Evolutionary conservation across 2,329 filamentous ascomycete species (phyloP), one percentile per base, ranked within the genome.

Genomic region (Phialophora tarda): DNA sequence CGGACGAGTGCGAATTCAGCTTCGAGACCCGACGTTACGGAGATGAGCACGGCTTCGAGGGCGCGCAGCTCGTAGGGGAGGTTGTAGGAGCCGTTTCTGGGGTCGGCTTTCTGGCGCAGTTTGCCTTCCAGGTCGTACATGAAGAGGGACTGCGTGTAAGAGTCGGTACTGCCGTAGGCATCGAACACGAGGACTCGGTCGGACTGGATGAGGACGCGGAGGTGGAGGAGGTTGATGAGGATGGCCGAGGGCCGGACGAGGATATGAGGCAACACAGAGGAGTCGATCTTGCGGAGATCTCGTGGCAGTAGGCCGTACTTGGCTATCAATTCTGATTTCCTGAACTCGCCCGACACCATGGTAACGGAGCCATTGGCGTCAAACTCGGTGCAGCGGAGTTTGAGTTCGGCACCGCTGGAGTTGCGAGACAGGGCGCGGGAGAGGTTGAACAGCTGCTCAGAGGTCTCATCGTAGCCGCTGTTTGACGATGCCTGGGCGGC

Each of bases 41-140:
- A 96, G 69, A 97, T 95, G 66, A 99, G 83, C 12, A 98, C 93
- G 0, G 95, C 92, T 84, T 99, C 95, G 21, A 99, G 86, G 4
- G 95, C 95, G 30, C 95, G 90, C 78, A 98, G 97, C 78, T 99
- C 95, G 78, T 99, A 99, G 0, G 95, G 92, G 4, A 99, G 84
- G 61, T 74, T 70, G 58, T 64, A 66, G 8, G 67, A 68, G 28
- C 60, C 82, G 76, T 66, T 88, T 23, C 65, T 59, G 1, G 71
- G 69, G 50, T 72, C 68, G 5, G 69, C 41, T 77, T 93, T 94
- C 75, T 97, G 92, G 69, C 92, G 89, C 53, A 99, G 83, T 76
- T 96, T 97, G 12, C 92, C 92, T 77, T 98, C 93, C 23, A 99
- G 82, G 75, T 98, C 95, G 79, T 98, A 97, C 88, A 99, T 96